These are phyloP conservation scores for Cyberlindnera suaveolens DNA, from an alignment of 805 yeast genomes.

Conservation along the genomic window DNA sequence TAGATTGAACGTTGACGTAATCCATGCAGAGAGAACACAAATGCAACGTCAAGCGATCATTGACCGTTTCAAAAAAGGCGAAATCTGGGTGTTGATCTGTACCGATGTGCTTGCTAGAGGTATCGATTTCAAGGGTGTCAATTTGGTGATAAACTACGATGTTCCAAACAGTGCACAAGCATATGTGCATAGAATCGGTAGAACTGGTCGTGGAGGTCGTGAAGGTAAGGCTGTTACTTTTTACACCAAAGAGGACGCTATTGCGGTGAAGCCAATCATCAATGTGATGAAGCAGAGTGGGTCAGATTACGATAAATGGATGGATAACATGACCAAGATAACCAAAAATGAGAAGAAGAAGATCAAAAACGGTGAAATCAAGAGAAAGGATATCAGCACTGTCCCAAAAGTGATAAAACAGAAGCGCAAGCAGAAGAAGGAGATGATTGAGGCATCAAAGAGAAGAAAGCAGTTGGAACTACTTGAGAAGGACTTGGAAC, in stretches of 20 bases:
- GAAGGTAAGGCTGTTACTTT: constrained; percentile 84
- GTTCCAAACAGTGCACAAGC: constrained; percentile 93
- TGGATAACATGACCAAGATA: constrained; percentile 64
- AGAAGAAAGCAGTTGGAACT: constrained; percentile 34
- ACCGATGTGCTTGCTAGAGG: constrained; percentile 97
- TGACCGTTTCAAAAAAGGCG: constrained; percentile 81
- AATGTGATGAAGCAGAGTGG: constrained; percentile 97
- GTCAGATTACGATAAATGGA: constrained; percentile 69
- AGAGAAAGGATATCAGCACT: constrained; percentile 75
- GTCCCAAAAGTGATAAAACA: constrained; percentile 65
- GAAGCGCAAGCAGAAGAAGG: constrained; percentile 54
- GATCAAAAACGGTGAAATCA: constrained; percentile 50
- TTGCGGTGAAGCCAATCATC: constrained; percentile 72
- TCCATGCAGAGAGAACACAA: constrained; percentile 91
- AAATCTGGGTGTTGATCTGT: constrained; percentile 92
- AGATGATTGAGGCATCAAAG: constrained; percentile 75
- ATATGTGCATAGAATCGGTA: constrained; percentile 95
- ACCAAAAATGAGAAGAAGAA: constrained; percentile 55
- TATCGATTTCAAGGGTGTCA: constrained; percentile 94
- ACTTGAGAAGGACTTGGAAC: constrained; percentile 1
- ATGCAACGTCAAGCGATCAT: constrained; percentile 81
- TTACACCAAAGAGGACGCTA: constrained; percentile 83
- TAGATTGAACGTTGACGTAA: constrained; percentile 87
- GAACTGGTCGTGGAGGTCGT: constrained; percentile 96
- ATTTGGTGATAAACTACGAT: constrained; percentile 91